Percentiles rank a stretch among this genome's conserved stretches.
These are phyloP conservation scores for Gossypium stocksii DNA, from an alignment of 345 rosid genomes.

Conservation along the genomic window DNA sequence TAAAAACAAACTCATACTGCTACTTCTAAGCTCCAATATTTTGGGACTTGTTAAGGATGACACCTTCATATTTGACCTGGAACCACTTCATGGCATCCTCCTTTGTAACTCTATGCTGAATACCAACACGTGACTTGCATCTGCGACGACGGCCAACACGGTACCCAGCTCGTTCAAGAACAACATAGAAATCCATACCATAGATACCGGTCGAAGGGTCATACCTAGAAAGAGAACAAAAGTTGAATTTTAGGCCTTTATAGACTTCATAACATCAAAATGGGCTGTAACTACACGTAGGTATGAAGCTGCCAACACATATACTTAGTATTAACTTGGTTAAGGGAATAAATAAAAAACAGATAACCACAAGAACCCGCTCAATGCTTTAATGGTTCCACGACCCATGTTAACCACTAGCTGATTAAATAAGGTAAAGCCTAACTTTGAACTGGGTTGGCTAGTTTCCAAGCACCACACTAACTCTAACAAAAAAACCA, in stretches of 20 bases:
- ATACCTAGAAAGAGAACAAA: slow-evolving; percentile 31
- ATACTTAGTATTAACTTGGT: background rate
- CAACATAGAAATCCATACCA: slow-evolving; percentile 71
- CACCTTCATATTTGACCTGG: slow-evolving; percentile 85
- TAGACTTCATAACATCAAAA: background rate
- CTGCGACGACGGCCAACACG: slow-evolving; percentile 81
- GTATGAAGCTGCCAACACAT: background rate
- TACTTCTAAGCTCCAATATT: slow-evolving; percentile 28
- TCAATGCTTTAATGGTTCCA: background rate
- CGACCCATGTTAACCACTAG: background rate
- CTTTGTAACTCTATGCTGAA: slow-evolving; percentile 82
- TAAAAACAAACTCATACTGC: background rate
- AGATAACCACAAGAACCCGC: background rate
- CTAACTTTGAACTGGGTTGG: background rate
- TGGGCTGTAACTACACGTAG: background rate
- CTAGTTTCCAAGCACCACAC: background rate
- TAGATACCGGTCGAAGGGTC: slow-evolving; percentile 73
- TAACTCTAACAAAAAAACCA: background rate
- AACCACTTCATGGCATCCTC: slow-evolving; percentile 97
- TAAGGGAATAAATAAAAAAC: background rate
- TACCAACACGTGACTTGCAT: slow-evolving; percentile 80
- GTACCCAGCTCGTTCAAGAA: slow-evolving; percentile 78
- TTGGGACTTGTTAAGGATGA: slow-evolving; percentile 79
- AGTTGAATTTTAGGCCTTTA: background rate
- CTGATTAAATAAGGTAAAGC: background rate